A percentile compares a stretch with the other conserved stretches of the same genome.
These are phyloP conservation scores for Mortierella antarctica DNA, from an alignment of 192 early-diverging fungal genomes.

Conservation along the genomic window DNA sequence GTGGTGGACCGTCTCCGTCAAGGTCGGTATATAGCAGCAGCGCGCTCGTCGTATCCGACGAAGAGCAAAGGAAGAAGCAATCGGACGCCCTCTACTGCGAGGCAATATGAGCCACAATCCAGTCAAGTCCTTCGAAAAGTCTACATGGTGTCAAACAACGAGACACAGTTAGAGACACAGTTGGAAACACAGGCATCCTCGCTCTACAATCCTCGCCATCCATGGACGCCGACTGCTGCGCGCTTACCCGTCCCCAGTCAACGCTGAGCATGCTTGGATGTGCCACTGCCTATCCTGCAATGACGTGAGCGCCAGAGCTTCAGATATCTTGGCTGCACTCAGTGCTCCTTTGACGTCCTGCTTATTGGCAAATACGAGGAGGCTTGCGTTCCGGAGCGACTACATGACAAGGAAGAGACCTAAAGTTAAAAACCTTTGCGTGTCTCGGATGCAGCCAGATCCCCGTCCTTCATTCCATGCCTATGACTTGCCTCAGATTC, in stretches of 20 bases:
- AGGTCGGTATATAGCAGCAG: no score
- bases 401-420: conserved; percentile 3
- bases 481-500: conserved; percentile 64
- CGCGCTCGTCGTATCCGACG: no score
- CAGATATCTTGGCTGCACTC: conserved; percentile 70
- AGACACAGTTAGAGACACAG: no score
- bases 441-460: no score
- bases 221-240: neutral
- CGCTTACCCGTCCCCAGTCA: conserved; percentile 73
- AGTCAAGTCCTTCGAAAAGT: conserved; percentile 68
- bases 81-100: conserved; percentile 7
- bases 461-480: neutral
- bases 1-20: no score
- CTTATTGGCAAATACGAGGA: conserved; percentile 78
- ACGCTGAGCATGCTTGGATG: conserved; percentile 76
- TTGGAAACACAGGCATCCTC: neutral
- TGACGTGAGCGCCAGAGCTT: conserved; percentile 63
- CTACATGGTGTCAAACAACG: conserved; percentile 38
- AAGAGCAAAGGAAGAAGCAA: no score
- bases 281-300: conserved; percentile 79
- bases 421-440: no score
- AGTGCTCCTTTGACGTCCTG: conserved; percentile 75
- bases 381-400: conserved; percentile 66
- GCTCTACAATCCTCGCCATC: neutral
- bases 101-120: conserved; percentile 66